Conservation (phyloP, 2,329 filamentous ascomycete genomes). For the Fusarium virguliforme region DNA sequence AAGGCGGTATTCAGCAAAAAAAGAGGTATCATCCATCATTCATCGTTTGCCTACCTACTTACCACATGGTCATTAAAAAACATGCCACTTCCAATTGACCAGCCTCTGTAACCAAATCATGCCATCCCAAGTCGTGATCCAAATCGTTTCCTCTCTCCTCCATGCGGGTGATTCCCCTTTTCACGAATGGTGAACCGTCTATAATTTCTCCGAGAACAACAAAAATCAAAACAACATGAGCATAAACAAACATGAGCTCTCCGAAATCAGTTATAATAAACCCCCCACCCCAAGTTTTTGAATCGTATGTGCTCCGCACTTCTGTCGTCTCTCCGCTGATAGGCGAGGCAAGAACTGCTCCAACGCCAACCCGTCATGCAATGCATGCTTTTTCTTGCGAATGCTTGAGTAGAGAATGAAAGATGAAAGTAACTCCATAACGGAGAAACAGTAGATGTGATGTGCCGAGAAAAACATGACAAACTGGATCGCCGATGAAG, state of each 20-base stretch:
- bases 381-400: slow-evolving; percentile 44
- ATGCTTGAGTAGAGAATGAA: slow-evolving; percentile 25
- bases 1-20: slow-evolving; percentile 31
- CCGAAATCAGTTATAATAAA: slow-evolving; percentile 9
- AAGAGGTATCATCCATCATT: slow-evolving; percentile 46
- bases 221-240: slow-evolving; percentile 6
- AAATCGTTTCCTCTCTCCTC: slow-evolving; percentile 19
- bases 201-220: slow-evolving; percentile 27
- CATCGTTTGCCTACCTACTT: slow-evolving; percentile 30
- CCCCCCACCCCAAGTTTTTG: slow-evolving; percentile 6
- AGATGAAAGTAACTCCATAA: slow-evolving; percentile 22
- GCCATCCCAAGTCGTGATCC: slow-evolving; percentile 23
- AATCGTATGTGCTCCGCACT: slow-evolving; percentile 11
- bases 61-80: slow-evolving; percentile 31
- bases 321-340: slow-evolving; percentile 20
- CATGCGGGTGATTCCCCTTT: slow-evolving; percentile 21
- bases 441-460: slow-evolving; percentile 21
- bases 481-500: slow-evolving; percentile 27
- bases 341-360: slow-evolving; percentile 22
- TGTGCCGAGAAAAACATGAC: slow-evolving; percentile 1
- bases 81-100: slow-evolving; percentile 5
- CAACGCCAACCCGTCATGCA: slow-evolving; percentile 42
- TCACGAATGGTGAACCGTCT: slow-evolving; percentile 38
- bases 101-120: slow-evolving; percentile 13
- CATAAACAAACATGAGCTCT: slow-evolving; percentile 13